These are phyloP conservation scores for Hypomontagnella submonticulosa DNA, from an alignment of 495 filamentous ascomycete species.

Conservation along the genomic window DNA sequence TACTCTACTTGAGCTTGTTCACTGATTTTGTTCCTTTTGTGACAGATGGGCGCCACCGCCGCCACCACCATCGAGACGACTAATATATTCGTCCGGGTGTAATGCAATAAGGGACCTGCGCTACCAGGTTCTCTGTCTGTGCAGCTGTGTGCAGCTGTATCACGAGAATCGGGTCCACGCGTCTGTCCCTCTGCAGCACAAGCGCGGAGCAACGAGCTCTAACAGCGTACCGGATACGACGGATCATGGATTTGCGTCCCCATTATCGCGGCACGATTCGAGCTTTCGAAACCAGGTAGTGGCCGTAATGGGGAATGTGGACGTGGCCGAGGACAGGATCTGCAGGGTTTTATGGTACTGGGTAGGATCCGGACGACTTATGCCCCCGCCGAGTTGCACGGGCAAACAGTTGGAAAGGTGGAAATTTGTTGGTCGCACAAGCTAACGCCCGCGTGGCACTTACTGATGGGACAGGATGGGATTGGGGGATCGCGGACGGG, in stretches of 20 bases:
- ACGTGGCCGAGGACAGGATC: slow-evolving; percentile 8
- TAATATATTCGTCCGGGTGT: slow-evolving; percentile 25
- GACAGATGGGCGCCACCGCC: slow-evolving; percentile 52
- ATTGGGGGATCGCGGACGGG: slow-evolving; percentile 14
- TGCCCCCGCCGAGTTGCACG: not conserved
- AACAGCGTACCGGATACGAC: slow-evolving; percentile 16
- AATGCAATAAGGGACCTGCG: slow-evolving; percentile 22
- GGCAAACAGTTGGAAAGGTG: not conserved
- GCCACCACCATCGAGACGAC: slow-evolving; percentile 42
- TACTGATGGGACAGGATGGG: slow-evolving; percentile 10
- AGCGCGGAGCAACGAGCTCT: slow-evolving; percentile 20
- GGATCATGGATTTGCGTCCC: slow-evolving; percentile 11
- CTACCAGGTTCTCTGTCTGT: slow-evolving; percentile 12
- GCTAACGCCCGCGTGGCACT: slow-evolving; percentile 25
- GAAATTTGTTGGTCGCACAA: slow-evolving; percentile 3
- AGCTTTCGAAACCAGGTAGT: slow-evolving; percentile 9
- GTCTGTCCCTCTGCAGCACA: slow-evolving; percentile 22
- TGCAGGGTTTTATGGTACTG: slow-evolving; percentile 15
- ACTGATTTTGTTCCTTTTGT: slow-evolving; percentile 47
- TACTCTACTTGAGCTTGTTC: slow-evolving; percentile 36
- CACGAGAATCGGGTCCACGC: slow-evolving; percentile 23
- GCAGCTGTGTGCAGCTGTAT: too few species aligned
- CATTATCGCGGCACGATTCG: slow-evolving; percentile 15
- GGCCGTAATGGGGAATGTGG: slow-evolving; percentile 11
- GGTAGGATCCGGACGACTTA: slow-evolving; percentile 19